These are phyloP conservation scores for Talaromyces nanjingensis DNA, from an alignment of 495 filamentous ascomycete species.

Conservation along the genomic window DNA sequence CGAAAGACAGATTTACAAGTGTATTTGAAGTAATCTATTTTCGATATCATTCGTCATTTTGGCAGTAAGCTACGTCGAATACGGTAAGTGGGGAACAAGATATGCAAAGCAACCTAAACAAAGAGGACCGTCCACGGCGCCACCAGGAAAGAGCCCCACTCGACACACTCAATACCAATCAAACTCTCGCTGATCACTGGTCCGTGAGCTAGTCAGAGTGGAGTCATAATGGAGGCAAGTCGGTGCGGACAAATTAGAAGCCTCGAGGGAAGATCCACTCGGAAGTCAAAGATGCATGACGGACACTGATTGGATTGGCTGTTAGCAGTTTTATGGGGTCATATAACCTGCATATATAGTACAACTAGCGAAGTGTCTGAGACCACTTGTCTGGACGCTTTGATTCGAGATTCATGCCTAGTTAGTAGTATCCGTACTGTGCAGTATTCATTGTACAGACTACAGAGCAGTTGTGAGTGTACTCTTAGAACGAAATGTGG, in stretches of 20 bases:
- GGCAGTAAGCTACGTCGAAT: not conserved
- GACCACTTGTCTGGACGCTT: not conserved
- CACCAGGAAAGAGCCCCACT: not conserved
- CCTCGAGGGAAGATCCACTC: not conserved
- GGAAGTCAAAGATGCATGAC: not conserved
- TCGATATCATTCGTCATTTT: not conserved
- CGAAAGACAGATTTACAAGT: not conserved
- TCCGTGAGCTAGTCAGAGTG: not conserved
- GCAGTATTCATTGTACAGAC: not conserved
- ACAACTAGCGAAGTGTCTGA: not conserved
- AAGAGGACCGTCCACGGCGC: not conserved
- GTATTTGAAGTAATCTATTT: not conserved
- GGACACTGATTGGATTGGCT: not conserved
- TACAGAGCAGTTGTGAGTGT: not conserved
- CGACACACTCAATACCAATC: not conserved
- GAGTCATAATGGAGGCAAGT: not conserved
- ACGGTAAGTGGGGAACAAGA: not conserved
- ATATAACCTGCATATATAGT: not conserved
- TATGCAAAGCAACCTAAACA: not conserved
- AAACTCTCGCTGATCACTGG: not conserved
- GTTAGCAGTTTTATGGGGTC: not conserved
- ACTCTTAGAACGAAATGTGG: not conserved
- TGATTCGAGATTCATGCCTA: not conserved
- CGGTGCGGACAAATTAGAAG: not conserved
- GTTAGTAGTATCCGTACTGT: too few species aligned